These are phyloP conservation scores for Melanomma pulvis-pyrius DNA, from an alignment of 495 filamentous ascomycete species.

Conservation along the genomic window DNA sequence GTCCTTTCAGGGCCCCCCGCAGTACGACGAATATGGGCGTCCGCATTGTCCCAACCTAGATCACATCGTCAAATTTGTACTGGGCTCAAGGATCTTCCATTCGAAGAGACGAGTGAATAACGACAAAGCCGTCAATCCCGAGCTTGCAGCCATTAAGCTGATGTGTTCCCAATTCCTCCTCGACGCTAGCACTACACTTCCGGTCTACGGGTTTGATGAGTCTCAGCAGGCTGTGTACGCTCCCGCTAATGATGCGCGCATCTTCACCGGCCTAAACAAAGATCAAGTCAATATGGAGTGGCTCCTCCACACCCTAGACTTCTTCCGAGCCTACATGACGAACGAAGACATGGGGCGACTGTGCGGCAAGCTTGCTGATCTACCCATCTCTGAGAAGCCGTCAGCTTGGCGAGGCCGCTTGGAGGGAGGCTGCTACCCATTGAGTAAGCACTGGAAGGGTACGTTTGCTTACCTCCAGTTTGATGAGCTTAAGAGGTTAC, in stretches of 20 bases:
- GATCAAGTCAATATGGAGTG: constrained; percentile 40
- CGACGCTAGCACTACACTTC: constrained; percentile 2
- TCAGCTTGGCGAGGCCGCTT: constrained; percentile 33
- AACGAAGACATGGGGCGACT: constrained; percentile 32
- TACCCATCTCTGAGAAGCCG: constrained; percentile 29
- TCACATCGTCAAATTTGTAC: constrained; percentile 20
- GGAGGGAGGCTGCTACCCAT: constrained; percentile 13
- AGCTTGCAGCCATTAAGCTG: constrained; percentile 38
- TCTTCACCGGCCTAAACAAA: constrained; percentile 38
- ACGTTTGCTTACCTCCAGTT: constrained; percentile 30
- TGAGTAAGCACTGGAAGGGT: constrained; percentile 45
- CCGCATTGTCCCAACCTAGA: constrained; percentile 26
- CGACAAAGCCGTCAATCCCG: background rate
- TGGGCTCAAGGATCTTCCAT: constrained; percentile 18
- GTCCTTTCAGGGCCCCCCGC: constrained; percentile 20
- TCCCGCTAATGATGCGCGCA: constrained; percentile 17
- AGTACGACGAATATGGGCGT: constrained; percentile 10
- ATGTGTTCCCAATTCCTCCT: constrained; percentile 39
- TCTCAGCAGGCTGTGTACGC: constrained; percentile 42
- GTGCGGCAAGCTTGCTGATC: constrained; percentile 22
- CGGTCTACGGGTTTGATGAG: constrained; percentile 35
- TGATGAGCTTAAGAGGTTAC: background rate
- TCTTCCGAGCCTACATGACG: constrained; percentile 47
- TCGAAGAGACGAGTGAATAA: constrained; percentile 2
- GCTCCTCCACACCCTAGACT: constrained; percentile 43